Conservation (phyloP, 2,329 filamentous ascomycete genomes). For the Tolypocladium capitatum region DNA sequence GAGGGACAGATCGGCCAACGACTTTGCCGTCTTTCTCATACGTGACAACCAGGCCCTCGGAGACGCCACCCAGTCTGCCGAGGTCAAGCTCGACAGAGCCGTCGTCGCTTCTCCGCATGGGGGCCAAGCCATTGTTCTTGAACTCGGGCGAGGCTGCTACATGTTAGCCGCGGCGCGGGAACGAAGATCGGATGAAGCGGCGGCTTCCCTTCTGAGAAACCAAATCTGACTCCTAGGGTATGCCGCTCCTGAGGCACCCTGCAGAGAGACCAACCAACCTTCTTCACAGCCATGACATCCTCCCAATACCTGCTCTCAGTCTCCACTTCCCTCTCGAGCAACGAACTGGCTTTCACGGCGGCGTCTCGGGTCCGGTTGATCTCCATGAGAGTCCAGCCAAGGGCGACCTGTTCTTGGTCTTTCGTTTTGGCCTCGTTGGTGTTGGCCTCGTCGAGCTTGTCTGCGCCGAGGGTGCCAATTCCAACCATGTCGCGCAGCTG, state of each 20-base stretch:
- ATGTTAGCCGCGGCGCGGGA: slow-evolving; percentile 11
- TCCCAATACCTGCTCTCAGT: slow-evolving; percentile 83
- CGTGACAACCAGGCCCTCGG: slow-evolving; percentile 52
- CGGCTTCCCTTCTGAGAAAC: slow-evolving; percentile 58
- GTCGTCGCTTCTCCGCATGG: slow-evolving; percentile 59
- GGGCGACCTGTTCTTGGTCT: slow-evolving; percentile 42
- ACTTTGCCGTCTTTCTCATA: slow-evolving; percentile 44
- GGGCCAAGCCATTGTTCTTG: slow-evolving; percentile 62
- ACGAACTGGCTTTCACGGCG: slow-evolving; percentile 55
- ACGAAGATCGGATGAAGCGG: neutral
- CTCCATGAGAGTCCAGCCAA: slow-evolving; percentile 67
- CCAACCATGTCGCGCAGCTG: slow-evolving; percentile 58
- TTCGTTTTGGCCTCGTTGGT: slow-evolving; percentile 39
- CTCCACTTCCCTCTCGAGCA: slow-evolving; percentile 63
- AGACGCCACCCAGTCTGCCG: slow-evolving; percentile 36
- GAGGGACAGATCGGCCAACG: slow-evolving; percentile 42
- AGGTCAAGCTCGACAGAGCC: slow-evolving; percentile 65
- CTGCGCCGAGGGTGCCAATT: slow-evolving; percentile 59
- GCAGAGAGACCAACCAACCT: slow-evolving; percentile 77
- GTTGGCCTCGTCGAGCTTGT: slow-evolving; percentile 49
- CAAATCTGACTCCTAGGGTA: slow-evolving; percentile 74
- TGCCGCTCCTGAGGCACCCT: slow-evolving; percentile 60
- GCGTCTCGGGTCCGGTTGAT: slow-evolving; percentile 63
- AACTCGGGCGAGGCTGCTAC: slow-evolving; percentile 40
- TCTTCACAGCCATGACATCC: slow-evolving; percentile 66